phyloP scores from a whole-genome alignment of 2,329 filamentous ascomycete genomes.

The Volutella citrinella region DNA sequence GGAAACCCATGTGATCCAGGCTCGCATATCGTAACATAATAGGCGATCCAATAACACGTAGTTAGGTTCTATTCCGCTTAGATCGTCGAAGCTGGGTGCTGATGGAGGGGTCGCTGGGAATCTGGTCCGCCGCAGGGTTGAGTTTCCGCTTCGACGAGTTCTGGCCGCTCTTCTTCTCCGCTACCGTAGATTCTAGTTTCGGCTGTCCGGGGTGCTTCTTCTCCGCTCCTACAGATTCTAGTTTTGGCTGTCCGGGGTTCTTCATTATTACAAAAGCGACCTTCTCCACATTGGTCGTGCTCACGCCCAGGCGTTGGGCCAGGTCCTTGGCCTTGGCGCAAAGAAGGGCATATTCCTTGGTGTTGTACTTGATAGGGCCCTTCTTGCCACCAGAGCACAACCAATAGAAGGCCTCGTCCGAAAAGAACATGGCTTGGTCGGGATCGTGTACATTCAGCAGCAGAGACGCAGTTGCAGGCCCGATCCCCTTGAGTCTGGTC shows the following conservation, averaged over 20 bases:
- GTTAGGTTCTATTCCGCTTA: slow-evolving; percentile 20
- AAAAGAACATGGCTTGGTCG: slow-evolving; percentile 66
- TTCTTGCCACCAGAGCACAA: slow-evolving; percentile 53
- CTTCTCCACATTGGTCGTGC: slow-evolving; percentile 63
- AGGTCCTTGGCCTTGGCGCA: slow-evolving; percentile 41
- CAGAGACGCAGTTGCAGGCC: slow-evolving; percentile 75
- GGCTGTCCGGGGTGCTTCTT: slow-evolving; percentile 1
- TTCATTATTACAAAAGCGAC: slow-evolving; percentile 68
- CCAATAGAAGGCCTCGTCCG: slow-evolving; percentile 77
- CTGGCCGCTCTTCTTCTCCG: not conserved
- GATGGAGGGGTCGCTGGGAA: slow-evolving; percentile 13
- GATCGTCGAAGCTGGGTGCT: slow-evolving; percentile 20
- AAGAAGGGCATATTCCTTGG: slow-evolving; percentile 64
- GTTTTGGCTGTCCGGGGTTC: slow-evolving; percentile 19
- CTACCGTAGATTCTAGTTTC: slow-evolving; percentile 8
- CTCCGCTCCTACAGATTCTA: slow-evolving; percentile 6
- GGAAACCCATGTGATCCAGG: no score
- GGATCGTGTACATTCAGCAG: slow-evolving; percentile 65
- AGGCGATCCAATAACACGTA: no score
- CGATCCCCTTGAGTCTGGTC: slow-evolving; percentile 66
- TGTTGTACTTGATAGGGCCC: slow-evolving; percentile 63
- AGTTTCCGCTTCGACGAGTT: slow-evolving; percentile 20
- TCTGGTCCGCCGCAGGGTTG: slow-evolving; percentile 4
- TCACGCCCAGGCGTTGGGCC: slow-evolving; percentile 47
- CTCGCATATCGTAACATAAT: no score